Evolutionary conservation across 345 rosid genomes (phyloP).

Genomic region (Camelina laxa): DNA sequence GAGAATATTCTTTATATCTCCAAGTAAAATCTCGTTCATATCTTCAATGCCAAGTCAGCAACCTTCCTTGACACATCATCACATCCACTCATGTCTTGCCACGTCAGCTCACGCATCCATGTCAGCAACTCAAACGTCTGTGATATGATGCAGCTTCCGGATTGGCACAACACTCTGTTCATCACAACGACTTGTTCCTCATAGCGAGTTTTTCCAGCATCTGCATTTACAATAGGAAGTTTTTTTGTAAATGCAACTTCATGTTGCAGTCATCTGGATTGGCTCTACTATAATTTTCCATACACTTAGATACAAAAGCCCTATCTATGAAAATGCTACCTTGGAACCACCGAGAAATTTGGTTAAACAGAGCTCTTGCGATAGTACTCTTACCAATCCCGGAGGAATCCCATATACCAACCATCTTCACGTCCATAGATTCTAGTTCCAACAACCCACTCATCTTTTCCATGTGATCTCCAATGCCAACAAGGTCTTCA

Average conservation of each 20-base stretch:
- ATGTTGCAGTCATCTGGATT: not conserved
- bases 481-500: not conserved
- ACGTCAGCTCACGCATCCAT: no score
- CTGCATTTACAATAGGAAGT: not conserved
- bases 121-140: no score
- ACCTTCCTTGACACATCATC: no score
- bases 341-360: not conserved
- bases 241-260: not conserved
- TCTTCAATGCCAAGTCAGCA: no score
- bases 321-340: not conserved
- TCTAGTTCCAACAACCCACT: not conserved
- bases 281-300: not conserved
- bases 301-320: not conserved
- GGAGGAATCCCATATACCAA: not conserved
- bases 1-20: no score
- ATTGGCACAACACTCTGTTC: no score
- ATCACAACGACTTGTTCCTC: no score
- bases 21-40: no score
- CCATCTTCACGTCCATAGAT: not conserved
- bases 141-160: no score
- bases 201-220: no score
- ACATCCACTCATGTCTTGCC: no score
- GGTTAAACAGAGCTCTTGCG: not conserved
- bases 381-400: constrained; percentile 32
- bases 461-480: rapidly evolving